Evolutionary conservation across 2,329 filamentous ascomycete species (phyloP).

Genomic region (Aureobasidium leucospermi): DNA sequence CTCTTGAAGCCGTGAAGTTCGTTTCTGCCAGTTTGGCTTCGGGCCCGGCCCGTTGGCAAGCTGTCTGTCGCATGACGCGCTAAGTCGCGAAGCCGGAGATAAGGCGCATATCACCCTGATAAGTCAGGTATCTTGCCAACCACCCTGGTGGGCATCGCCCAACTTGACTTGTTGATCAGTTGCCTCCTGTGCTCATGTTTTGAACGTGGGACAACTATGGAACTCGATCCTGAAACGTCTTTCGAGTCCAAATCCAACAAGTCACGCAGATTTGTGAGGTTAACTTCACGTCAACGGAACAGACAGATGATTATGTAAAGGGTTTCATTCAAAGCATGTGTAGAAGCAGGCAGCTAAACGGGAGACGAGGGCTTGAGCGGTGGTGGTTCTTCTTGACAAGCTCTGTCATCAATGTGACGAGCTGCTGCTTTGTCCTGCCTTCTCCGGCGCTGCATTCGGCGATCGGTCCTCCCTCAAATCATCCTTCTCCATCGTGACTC

Average conservation of each 20-base stretch:
- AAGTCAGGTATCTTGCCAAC: background rate
- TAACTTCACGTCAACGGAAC: background rate
- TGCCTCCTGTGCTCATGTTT: background rate
- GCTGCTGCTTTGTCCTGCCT: slow-evolving; percentile 1
- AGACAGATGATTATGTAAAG: background rate
- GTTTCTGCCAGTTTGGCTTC: background rate
- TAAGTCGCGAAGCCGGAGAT: slow-evolving; percentile 1
- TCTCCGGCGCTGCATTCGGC: background rate
- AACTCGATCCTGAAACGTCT: too few relatives aligned
- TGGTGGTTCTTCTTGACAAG: background rate
- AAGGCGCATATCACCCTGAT: background rate
- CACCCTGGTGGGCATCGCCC: slow-evolving; percentile 1
- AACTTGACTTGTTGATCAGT: background rate
- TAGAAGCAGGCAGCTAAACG: background rate
- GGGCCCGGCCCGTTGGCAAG: background rate
- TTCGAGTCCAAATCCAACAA: too few relatives aligned
- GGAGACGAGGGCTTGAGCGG: background rate
- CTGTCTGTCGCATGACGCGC: background rate
- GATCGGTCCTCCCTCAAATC: slow-evolving; percentile 1
- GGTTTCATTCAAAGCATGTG: slow-evolving; percentile 13
- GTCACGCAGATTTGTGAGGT: too few relatives aligned
- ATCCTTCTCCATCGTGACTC: slow-evolving; percentile 1
- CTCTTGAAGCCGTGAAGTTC: background rate
- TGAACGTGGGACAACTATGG: background rate
- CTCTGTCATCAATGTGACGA: background rate